Evolutionary conservation across 257 asterid species (phyloP).

Genomic region (Plantago elongata): DNA sequence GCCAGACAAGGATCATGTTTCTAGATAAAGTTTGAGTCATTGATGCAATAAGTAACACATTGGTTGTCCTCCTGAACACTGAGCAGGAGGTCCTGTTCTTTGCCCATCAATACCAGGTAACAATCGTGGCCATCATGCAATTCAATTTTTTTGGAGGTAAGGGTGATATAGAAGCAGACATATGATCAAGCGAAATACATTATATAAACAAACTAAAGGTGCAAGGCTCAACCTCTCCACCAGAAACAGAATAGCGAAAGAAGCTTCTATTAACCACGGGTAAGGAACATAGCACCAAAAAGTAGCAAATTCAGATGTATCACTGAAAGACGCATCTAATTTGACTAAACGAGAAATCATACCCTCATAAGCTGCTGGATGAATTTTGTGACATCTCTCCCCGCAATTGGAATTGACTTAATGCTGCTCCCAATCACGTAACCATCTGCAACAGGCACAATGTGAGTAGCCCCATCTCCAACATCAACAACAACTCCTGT

Average conservation of each 20-base stretch:
- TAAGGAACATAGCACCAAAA: not conserved
- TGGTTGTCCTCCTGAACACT: no score
- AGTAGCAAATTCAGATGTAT: not conserved
- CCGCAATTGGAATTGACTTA: conserved; percentile 81
- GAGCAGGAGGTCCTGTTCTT: no score
- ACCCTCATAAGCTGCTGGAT: conserved; percentile 91
- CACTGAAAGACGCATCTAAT: not conserved
- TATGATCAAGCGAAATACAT: no score
- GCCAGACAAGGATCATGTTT: conserved; percentile 6
- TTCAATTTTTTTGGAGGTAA: no score
- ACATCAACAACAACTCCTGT: conserved; percentile 94
- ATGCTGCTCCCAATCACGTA: conserved; percentile 97
- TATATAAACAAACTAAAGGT: not conserved
- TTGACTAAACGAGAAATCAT: conserved; percentile 23
- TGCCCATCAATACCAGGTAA: no score
- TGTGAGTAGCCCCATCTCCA: conserved; percentile 98
- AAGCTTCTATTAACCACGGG: no score
- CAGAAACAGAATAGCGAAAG: not conserved
- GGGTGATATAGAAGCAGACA: no score
- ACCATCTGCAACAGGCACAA: conserved; percentile 98
- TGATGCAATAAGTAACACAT: no score
- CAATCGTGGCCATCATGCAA: no score
- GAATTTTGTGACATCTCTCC: conserved; percentile 81
- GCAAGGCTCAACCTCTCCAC: not conserved
- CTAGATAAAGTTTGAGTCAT: not conserved